A percentile compares a stretch with the other conserved stretches of the same genome.
Evolutionary conservation across 2,329 filamentous ascomycete species (phyloP).

Genomic region (Penicillium sclerotigenum): DNA sequence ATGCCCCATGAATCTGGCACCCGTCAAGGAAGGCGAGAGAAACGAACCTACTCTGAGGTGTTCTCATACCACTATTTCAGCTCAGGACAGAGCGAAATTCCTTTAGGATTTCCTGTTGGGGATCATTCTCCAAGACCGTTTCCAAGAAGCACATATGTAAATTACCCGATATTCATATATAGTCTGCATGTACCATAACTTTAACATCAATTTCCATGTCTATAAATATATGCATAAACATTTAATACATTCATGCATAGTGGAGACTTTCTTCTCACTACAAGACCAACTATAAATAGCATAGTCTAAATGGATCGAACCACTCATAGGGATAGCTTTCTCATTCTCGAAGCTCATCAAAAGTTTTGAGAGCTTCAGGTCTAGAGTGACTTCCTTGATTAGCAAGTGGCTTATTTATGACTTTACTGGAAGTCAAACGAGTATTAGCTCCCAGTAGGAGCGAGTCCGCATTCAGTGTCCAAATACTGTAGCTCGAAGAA

Average conservation of each 20-base stretch:
- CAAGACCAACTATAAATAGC: neutral
- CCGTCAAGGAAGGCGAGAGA: neutral
- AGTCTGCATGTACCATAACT: neutral
- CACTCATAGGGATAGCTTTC: slow-evolving; percentile 6
- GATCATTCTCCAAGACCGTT: neutral
- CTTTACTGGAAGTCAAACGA: neutral
- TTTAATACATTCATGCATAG: neutral
- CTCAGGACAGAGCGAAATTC: neutral
- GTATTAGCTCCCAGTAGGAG: slow-evolving; percentile 36
- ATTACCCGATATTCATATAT: neutral
- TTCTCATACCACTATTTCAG: neutral
- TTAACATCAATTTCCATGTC: neutral
- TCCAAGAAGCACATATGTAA: neutral
- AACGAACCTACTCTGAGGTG: neutral
- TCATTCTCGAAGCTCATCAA: slow-evolving; percentile 32
- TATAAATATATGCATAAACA: neutral
- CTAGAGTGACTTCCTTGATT: slow-evolving; percentile 13
- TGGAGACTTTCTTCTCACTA: neutral
- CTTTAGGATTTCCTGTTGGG: neutral
- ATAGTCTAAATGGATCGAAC: neutral
- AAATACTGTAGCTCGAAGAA: slow-evolving; percentile 44
- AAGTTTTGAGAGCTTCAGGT: slow-evolving; percentile 45
- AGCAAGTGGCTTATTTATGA: neutral
- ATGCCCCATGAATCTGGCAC: neutral
- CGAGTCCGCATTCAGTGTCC: slow-evolving; percentile 39